These are phyloP conservation scores for Solanum neorickii DNA, from an alignment of 257 asterid genomes.

Conservation along the genomic window DNA sequence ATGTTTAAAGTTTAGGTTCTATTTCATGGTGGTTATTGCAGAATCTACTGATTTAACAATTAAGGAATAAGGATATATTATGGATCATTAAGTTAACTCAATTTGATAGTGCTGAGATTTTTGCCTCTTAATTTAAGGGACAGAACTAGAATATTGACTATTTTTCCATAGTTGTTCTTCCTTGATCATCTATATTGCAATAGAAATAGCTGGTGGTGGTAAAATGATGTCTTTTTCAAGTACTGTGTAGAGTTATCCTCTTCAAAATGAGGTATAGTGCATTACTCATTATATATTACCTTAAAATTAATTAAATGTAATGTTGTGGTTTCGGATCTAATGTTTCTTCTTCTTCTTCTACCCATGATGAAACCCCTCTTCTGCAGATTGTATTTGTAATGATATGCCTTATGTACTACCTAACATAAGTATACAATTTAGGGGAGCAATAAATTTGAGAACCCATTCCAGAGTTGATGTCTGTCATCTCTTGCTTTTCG, in stretches of 20 bases:
- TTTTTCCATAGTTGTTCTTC: neutral
- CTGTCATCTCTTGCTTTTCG: no score
- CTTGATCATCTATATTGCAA: neutral
- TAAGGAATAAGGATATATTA: neutral
- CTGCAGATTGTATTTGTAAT: no score
- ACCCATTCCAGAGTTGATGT: no score
- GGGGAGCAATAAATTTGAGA: no score
- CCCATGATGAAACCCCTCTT: no score
- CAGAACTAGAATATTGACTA: neutral
- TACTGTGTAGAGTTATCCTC: neutral
- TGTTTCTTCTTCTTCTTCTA: no score
- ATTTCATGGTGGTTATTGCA: neutral
- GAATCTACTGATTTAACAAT: neutral
- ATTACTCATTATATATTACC: neutral
- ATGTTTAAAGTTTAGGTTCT: neutral
- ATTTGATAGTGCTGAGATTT: neutral
- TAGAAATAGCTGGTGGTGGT: neutral
- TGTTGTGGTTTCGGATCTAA: no score
- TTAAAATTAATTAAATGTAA: no score
- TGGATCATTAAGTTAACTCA: neutral
- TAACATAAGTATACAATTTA: no score
- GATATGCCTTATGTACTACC: no score
- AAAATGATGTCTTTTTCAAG: neutral
- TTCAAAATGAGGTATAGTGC: neutral
- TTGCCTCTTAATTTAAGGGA: neutral